These are phyloP conservation scores for Dalechampia spathulata DNA, from an alignment of 441 rosid genomes.

Conservation along the genomic window DNA sequence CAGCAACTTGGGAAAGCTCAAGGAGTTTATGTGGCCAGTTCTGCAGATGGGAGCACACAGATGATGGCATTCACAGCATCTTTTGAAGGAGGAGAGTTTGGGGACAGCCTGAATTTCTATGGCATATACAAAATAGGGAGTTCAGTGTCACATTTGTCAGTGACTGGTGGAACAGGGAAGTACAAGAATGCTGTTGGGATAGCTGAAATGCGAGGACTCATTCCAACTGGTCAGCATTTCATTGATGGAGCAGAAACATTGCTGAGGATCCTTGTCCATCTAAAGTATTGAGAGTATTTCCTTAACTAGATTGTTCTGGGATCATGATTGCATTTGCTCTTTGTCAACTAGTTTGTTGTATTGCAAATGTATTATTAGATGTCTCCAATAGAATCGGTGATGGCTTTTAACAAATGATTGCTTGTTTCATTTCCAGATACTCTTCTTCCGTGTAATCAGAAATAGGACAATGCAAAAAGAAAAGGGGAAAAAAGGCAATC, in stretches of 20 bases:
- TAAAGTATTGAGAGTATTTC: conserved; percentile 38
- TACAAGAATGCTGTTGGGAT: conserved; percentile 67
- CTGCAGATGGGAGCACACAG: conserved; percentile 75
- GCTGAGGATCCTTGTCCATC: conserved; percentile 60
- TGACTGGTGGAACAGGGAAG: conserved; percentile 88
- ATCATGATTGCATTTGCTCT: conserved; percentile 16
- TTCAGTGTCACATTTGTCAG: conserved; percentile 56
- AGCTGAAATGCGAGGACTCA: conserved; percentile 65
- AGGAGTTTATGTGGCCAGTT: conserved; percentile 81
- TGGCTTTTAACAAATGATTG: background rate
- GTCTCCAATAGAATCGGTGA: background rate
- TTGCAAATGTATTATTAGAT: background rate
- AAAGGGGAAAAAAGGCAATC: background rate
- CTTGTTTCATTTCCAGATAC: too few relatives aligned
- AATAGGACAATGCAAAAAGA: too few relatives aligned
- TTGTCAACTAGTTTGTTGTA: conserved; percentile 11
- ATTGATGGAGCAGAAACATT: conserved; percentile 69
- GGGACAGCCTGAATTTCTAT: conserved; percentile 79
- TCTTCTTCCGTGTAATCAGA: too few relatives aligned
- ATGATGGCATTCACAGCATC: conserved; percentile 92
- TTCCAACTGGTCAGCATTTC: conserved; percentile 68
- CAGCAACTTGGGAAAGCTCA: conserved; percentile 85
- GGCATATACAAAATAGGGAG: conserved; percentile 68
- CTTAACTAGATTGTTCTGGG: conserved; percentile 8
- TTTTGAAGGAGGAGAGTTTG: conserved; percentile 85